Conservation (phyloP, 2,329 filamentous ascomycete species). For the Penicillium digitatum region DNA sequence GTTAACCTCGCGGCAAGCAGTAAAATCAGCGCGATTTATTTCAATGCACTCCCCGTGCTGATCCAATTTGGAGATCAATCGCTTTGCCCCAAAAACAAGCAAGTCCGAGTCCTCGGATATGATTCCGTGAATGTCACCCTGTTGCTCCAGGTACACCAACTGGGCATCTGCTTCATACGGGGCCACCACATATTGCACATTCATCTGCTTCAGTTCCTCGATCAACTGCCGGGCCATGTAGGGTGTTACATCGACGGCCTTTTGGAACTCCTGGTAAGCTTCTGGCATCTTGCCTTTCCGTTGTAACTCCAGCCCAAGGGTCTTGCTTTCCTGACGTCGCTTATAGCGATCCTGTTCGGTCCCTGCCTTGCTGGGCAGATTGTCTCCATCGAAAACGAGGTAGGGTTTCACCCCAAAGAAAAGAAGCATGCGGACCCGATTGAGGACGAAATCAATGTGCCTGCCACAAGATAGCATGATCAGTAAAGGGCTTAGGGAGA, state of each 20-base stretch:
- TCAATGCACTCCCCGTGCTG: slow-evolving; percentile 91
- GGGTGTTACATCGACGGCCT: slow-evolving; percentile 91
- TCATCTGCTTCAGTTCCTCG: slow-evolving; percentile 77
- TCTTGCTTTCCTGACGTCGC: slow-evolving; percentile 71
- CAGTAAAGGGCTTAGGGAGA: background rate
- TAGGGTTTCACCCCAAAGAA: slow-evolving; percentile 94
- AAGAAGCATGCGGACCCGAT: slow-evolving; percentile 86
- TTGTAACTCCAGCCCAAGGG: slow-evolving; percentile 71
- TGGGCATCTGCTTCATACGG: slow-evolving; percentile 98
- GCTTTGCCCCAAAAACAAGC: slow-evolving; percentile 87
- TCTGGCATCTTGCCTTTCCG: slow-evolving; percentile 75
- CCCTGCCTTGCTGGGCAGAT: slow-evolving; percentile 83
- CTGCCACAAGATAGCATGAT: slow-evolving; percentile 45
- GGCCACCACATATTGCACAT: slow-evolving; percentile 83
- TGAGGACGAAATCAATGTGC: slow-evolving; percentile 85
- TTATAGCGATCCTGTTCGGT: slow-evolving; percentile 77
- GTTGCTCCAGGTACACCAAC: slow-evolving; percentile 84
- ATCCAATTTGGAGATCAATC: slow-evolving; percentile 88
- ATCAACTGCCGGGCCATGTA: slow-evolving; percentile 92
- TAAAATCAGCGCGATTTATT: slow-evolving; percentile 84
- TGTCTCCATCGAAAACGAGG: slow-evolving; percentile 93
- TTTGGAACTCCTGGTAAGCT: slow-evolving; percentile 83
- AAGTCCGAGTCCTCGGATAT: slow-evolving; percentile 95
- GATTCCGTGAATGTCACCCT: slow-evolving; percentile 80
- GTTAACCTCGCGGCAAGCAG: slow-evolving; percentile 80